Percentiles rank a stretch among this genome's conserved stretches.
Conservation (phyloP, 202 grass and related monocot species). For the Bolboschoenoplectus hybrid region DNA sequence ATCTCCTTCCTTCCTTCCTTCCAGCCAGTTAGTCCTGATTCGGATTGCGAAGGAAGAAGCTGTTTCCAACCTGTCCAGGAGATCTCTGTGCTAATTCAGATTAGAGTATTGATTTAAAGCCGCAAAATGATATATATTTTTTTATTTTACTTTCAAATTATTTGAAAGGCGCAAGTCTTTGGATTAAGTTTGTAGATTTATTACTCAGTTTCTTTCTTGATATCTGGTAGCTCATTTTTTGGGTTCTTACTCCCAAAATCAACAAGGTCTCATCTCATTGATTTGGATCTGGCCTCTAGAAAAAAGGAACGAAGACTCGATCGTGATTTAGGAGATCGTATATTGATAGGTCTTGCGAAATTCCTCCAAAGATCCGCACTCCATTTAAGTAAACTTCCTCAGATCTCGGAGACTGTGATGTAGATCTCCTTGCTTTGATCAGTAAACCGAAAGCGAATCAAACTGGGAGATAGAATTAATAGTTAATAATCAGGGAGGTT, state of each 20-base stretch:
- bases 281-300: conserved; percentile 34
- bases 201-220: conserved; percentile 1
- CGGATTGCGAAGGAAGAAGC: not conserved
- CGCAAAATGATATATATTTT: not conserved
- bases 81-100: not conserved
- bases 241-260: conserved; percentile 20
- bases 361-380: conserved; percentile 38
- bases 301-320: not conserved
- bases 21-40: conserved; percentile 43
- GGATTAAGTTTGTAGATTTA: conserved; percentile 11
- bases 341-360: conserved; percentile 26
- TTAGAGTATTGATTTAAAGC: conserved; percentile 24
- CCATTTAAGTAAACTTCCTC: conserved; percentile 21
- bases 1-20: not conserved
- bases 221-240: conserved; percentile 26
- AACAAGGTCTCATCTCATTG: not conserved
- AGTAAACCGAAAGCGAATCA: not conserved
- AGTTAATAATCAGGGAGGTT: not conserved
- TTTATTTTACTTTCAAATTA: not conserved
- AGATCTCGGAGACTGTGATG: conserved; percentile 31
- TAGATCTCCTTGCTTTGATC: conserved; percentile 40
- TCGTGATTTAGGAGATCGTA: conserved; percentile 28
- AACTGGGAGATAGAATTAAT: not conserved
- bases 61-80: not conserved
- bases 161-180: not conserved